These are phyloP conservation scores for Aureobasidium lini DNA, from an alignment of 2,329 filamentous ascomycete genomes.

Conservation along the genomic window DNA sequence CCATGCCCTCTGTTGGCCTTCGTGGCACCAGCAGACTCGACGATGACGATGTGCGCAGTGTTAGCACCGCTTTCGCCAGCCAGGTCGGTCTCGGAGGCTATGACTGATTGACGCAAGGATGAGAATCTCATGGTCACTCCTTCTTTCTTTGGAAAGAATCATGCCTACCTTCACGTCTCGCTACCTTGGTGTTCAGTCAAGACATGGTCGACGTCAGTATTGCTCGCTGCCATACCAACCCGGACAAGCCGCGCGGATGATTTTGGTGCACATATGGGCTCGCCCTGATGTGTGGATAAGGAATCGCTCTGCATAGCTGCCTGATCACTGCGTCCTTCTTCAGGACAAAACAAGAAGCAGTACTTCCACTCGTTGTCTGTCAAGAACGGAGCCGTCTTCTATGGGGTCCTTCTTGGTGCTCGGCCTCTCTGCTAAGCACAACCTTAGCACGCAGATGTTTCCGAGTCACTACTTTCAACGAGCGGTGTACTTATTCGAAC, in stretches of 20 bases:
- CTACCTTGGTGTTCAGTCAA: not conserved
- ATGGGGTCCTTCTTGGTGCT: not conserved
- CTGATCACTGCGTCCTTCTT: not conserved
- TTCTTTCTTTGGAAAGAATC: not conserved
- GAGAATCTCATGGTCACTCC: not conserved
- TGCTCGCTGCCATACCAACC: not conserved
- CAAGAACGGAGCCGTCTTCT: not conserved
- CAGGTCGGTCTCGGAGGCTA: slow-evolving; percentile 53
- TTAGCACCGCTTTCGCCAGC: slow-evolving; percentile 94
- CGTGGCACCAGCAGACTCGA: slow-evolving; percentile 53
- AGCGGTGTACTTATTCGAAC: not conserved
- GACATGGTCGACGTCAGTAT: not conserved
- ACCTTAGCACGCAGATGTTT: not conserved
- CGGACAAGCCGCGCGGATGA: not conserved
- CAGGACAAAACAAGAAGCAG: not conserved
- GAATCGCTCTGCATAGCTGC: not conserved
- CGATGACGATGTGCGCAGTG: slow-evolving; percentile 92
- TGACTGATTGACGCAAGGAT: slow-evolving; percentile 21
- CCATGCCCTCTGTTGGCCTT: slow-evolving; percentile 13
- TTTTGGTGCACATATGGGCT: not conserved
- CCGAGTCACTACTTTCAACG: not conserved
- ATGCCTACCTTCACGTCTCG: slow-evolving; percentile 7
- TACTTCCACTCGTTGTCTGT: not conserved
- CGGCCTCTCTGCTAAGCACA: not conserved
- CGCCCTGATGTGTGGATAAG: not conserved